These are phyloP conservation scores for Diaporthe vexans DNA, from an alignment of 2,329 filamentous ascomycete species.

Conservation along the genomic window DNA sequence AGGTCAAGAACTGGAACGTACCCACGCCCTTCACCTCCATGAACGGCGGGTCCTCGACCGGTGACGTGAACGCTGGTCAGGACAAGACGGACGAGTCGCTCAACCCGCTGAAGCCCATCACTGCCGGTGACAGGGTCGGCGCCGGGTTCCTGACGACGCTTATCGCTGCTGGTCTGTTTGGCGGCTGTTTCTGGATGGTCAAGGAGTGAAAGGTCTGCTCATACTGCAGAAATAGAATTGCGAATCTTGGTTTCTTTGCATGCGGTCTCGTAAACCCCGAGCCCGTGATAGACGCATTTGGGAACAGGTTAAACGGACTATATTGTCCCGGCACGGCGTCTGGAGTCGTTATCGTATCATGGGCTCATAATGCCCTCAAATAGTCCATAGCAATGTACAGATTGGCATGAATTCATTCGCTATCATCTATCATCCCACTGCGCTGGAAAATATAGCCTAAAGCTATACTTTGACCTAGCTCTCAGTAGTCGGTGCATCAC, in stretches of 20 bases:
- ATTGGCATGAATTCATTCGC: neutral
- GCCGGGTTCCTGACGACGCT: conserved; percentile 40
- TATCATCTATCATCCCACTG: neutral
- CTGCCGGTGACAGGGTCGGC: conserved; percentile 33
- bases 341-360: conserved; percentile 25
- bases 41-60: conserved; percentile 33
- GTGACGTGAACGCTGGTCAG: conserved; percentile 35
- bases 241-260: conserved; percentile 19
- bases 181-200: conserved; percentile 41
- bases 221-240: neutral
- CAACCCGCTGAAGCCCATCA: conserved; percentile 37
- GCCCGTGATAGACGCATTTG: conserved; percentile 27
- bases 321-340: conserved; percentile 36
- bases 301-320: conserved; percentile 24
- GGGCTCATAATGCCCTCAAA: neutral
- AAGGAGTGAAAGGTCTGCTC: conserved; percentile 34
- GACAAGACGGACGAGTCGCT: conserved; percentile 36
- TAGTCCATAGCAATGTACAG: conserved; percentile 10
- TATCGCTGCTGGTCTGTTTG: conserved; percentile 33
- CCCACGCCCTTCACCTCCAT: conserved; percentile 39
- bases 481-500: too few species aligned
- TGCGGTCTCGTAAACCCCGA: neutral
- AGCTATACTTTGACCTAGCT: too few species aligned
- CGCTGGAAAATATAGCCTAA: too few species aligned
- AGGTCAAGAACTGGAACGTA: conserved; percentile 50